A percentile compares a stretch with the other conserved stretches of the same genome.
phyloP scores from a whole-genome alignment of 2,329 filamentous ascomycete genomes.

The Diaporthe citri region DNA sequence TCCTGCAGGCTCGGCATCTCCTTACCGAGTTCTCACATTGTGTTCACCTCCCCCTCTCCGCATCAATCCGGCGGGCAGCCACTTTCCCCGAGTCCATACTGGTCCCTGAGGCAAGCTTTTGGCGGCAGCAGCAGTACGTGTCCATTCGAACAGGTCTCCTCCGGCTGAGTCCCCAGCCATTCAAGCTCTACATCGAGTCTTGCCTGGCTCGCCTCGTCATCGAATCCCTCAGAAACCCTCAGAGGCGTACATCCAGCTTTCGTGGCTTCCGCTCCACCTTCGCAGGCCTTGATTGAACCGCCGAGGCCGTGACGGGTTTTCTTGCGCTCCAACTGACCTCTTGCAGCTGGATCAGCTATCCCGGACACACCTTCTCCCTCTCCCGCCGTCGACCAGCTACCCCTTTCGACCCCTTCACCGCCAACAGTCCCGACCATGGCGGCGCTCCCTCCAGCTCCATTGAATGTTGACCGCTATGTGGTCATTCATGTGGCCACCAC shows the following conservation, averaged over 20 bases:
- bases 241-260: neutral
- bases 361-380: conserved; percentile 8
- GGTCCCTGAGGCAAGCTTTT: conserved; percentile 20
- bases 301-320: neutral
- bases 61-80: conserved; percentile 21
- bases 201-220: neutral
- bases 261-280: neutral
- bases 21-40: conserved; percentile 32
- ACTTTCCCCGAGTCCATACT: conserved; percentile 27
- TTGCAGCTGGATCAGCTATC: conserved; percentile 29
- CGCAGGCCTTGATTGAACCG: neutral
- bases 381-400: conserved; percentile 28
- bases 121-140: conserved; percentile 34
- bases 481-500: conserved; percentile 99
- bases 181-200: conserved; percentile 4
- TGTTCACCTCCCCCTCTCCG: conserved; percentile 11
- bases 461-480: conserved; percentile 93
- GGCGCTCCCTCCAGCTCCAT: conserved; percentile 65
- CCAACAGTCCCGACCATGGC: conserved; percentile 57
- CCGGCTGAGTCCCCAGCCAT: neutral
- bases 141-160: neutral
- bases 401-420: conserved; percentile 20
- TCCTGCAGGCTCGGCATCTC: conserved; percentile 32
- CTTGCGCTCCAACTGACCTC: conserved; percentile 25
- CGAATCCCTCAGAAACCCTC: neutral